phyloP scores from a whole-genome alignment of 2,329 filamentous ascomycete genomes.

The Phoma herbarum region DNA sequence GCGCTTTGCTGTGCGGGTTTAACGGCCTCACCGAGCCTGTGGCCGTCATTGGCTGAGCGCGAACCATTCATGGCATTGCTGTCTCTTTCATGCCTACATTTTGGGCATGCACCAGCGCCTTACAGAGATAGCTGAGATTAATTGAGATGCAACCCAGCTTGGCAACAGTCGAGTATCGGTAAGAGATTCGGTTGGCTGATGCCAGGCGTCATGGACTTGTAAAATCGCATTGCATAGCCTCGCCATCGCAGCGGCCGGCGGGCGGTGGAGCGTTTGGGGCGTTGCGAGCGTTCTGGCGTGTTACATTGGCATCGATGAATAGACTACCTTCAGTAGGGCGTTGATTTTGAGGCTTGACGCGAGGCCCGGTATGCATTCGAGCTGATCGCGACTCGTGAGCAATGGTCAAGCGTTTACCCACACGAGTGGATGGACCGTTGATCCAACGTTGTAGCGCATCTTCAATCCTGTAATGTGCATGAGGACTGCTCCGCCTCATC shows the following conservation, averaged over 20 bases:
- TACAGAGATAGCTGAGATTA: slow-evolving; percentile 1
- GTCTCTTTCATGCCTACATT: background rate
- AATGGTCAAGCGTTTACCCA: slow-evolving; percentile 16
- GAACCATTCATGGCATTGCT: background rate
- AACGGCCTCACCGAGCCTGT: slow-evolving; percentile 12
- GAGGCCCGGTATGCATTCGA: background rate
- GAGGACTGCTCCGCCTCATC: slow-evolving; percentile 10
- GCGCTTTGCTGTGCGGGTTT: background rate
- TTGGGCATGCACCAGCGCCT: background rate
- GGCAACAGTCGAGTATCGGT: background rate
- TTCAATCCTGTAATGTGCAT: background rate
- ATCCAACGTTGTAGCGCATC: slow-evolving; percentile 15
- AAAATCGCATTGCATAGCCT: slow-evolving; percentile 13
- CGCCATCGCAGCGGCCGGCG: background rate
- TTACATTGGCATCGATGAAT: slow-evolving; percentile 1
- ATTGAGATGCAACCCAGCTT: background rate
- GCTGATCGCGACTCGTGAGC: slow-evolving; percentile 12
- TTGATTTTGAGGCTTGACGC: slow-evolving; percentile 1
- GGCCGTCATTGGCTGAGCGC: background rate
- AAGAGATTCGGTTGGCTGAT: background rate
- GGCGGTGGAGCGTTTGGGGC: background rate
- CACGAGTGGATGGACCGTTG: slow-evolving; percentile 10
- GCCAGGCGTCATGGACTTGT: slow-evolving; percentile 15
- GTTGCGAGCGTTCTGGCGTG: slow-evolving; percentile 4
- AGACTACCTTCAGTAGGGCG: background rate